Conservation (phyloP, 768 basidiomycete genomes). For the Rubroboletus pulcherrimus region DNA sequence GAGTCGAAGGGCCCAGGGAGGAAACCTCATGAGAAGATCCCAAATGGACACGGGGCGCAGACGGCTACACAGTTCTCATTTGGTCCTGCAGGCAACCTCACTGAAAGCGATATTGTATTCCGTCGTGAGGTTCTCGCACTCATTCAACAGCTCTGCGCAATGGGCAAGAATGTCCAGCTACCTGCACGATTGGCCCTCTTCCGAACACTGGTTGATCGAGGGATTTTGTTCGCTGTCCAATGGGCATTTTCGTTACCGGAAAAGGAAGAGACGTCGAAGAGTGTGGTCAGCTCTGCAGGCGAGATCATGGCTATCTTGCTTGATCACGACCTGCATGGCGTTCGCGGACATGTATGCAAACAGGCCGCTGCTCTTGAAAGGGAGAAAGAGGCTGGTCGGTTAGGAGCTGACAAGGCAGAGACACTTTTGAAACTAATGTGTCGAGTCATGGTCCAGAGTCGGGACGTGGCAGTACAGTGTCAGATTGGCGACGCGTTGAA, state of each 20-base stretch:
- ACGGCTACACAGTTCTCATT: slow-evolving; percentile 44
- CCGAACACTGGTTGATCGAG: slow-evolving; percentile 81
- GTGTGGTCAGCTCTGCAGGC: slow-evolving; percentile 77
- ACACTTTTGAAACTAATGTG: slow-evolving; percentile 77
- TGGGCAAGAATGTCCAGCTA: slow-evolving; percentile 96
- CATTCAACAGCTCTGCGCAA: slow-evolving; percentile 86
- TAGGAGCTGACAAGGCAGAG: slow-evolving; percentile 59
- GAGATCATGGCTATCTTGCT: slow-evolving; percentile 82
- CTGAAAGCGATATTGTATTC: slow-evolving; percentile 51
- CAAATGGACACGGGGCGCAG: slow-evolving; percentile 25
- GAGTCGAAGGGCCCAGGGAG: slow-evolving; percentile 30
- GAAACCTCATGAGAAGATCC: slow-evolving; percentile 40
- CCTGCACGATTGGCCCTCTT: slow-evolving; percentile 83
- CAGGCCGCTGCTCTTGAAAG: slow-evolving; percentile 71
- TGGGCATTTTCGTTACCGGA: slow-evolving; percentile 82
- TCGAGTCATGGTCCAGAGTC: slow-evolving; percentile 70
- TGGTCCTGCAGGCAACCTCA: slow-evolving; percentile 51
- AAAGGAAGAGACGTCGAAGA: slow-evolving; percentile 42
- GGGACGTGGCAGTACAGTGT: slow-evolving; percentile 83
- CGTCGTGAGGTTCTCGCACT: slow-evolving; percentile 81
- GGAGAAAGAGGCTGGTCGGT: slow-evolving; percentile 54
- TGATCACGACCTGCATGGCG: slow-evolving; percentile 88
- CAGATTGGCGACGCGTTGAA: slow-evolving; percentile 87
- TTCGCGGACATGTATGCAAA: slow-evolving; percentile 79
- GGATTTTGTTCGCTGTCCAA: slow-evolving; percentile 86